Base-by-base conservation (phyloP, 108 stramenopile genomes). In the Skeletonema grethae region DNA sequence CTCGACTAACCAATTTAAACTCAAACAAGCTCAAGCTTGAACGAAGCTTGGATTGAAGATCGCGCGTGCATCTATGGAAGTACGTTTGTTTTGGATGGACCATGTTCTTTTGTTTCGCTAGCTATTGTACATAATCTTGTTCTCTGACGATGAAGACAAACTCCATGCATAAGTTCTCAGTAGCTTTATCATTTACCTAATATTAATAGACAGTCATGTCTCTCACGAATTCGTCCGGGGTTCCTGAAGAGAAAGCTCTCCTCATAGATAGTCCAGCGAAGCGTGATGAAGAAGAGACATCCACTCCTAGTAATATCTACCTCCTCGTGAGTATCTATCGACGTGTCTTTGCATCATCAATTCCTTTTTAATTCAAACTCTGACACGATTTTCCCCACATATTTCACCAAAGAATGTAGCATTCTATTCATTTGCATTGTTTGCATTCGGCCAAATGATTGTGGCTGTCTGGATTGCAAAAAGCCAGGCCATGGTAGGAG, bases 401-500 rank as follows among this genome's bases (percentile, higher is more conserved):
- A 6, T 16, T 57, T 32, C 13, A 1, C 16, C 22, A n/a, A 53
- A 75, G 75, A 76, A 76, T 76, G 75, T 76, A 35, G 75, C 75
- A 53, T 76, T 76, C 63, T 76, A 76, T 63, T 76, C 75, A 34
- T 76, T 76, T 43, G 67, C 75, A 43, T 13, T 76, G 15, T 76
- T 76, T 61, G 75, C 75, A 43, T 20, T 76, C 11, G 67, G 67
- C 30, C 75, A 76, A 76, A 76, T 76, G 61, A 69, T 69, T 50
- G 68, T 76, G 25, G 75, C 75, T 1, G 39, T 76, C 1, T 69
- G 45, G 12, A 45, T 76, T 45, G 75, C 75, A 1, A 59, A 60
- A 25, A 67, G 66, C 35, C 61, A 68, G 22, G 75, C 75, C 39
- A 76, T 76, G 75, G 35, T 76, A 8, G 75, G 48, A 9, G 88